These are phyloP conservation scores for Hypoxylon crocopeplum DNA, from an alignment of 495 filamentous ascomycete species.

Conservation along the genomic window DNA sequence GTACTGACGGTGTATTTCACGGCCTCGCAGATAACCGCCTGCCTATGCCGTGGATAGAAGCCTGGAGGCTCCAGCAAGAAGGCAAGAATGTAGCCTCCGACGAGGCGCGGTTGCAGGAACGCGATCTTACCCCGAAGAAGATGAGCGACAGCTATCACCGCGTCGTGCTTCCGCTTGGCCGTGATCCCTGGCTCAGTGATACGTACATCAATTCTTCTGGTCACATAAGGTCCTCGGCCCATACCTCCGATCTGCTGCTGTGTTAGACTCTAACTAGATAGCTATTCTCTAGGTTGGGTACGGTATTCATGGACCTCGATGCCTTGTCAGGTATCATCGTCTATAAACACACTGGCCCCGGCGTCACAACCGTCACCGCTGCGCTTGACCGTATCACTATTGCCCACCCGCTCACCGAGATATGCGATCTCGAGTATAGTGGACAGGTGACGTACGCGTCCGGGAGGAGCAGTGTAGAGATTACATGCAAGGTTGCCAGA, in stretches of 20 bases:
- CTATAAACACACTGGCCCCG: conserved; percentile 81
- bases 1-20: conserved; percentile 26
- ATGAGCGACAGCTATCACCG: conserved; percentile 51
- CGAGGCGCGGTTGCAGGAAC: conserved; percentile 21
- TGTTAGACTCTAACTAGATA: conserved; percentile 16
- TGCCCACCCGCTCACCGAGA: conserved; percentile 73
- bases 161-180: conserved; percentile 50
- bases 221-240: conserved; percentile 44
- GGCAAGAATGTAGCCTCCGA: conserved; percentile 21
- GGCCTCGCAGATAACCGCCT: conserved; percentile 21
- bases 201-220: conserved; percentile 54
- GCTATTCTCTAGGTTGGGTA: conserved; percentile 24
- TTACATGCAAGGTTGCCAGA: conserved; percentile 77
- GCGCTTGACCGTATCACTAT: conserved; percentile 82
- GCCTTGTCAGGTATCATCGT: conserved; percentile 81
- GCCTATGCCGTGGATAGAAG: conserved; percentile 40
- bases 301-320: conserved; percentile 58
- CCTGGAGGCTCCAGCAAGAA: conserved; percentile 34
- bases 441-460: conserved; percentile 84
- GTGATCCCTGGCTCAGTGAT: conserved; percentile 51
- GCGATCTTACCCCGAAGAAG: conserved; percentile 47
- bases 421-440: conserved; percentile 81
- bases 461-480: conserved; percentile 80
- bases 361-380: conserved; percentile 80
- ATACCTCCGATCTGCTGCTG: background rate